Percentiles rank a stretch among this genome's conserved stretches.
phyloP scores from a whole-genome alignment of 306 rosid genomes.

The Gastrolobium bilobum region DNA sequence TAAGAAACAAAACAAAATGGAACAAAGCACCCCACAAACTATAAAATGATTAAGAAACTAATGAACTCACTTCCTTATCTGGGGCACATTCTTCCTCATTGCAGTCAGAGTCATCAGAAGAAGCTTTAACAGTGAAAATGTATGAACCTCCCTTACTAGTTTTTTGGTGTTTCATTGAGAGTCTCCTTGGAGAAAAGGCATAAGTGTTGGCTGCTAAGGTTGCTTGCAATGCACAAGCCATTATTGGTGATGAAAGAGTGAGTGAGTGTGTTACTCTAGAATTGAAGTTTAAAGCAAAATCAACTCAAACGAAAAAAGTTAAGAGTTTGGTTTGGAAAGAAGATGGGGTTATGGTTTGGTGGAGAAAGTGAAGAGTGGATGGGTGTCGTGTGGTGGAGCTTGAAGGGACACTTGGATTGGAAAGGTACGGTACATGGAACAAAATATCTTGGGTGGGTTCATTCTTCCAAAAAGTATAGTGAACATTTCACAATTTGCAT shows the following conservation, averaged over 20 bases:
- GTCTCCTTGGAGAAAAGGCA: slow-evolving; percentile 56
- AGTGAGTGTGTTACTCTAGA: neutral
- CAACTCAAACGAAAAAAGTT: slow-evolving; percentile 1
- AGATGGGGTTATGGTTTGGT: neutral
- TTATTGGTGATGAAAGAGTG: slow-evolving; percentile 20
- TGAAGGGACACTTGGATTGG: slow-evolving; percentile 36
- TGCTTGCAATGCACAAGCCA: slow-evolving; percentile 82
- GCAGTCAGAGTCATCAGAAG: slow-evolving; percentile 80
- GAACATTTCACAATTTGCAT: no score
- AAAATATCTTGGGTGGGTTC: slow-evolving; percentile 8
- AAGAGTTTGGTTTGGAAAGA: slow-evolving; percentile 31
- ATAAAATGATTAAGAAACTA: slow-evolving; percentile 23
- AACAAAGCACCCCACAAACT: neutral
- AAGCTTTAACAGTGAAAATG: slow-evolving; percentile 67
- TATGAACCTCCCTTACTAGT: slow-evolving; percentile 37
- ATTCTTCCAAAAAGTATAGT: no score
- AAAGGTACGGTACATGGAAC: neutral
- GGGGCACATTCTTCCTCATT: slow-evolving; percentile 95
- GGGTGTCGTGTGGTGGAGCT: slow-evolving; percentile 54
- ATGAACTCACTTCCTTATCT: slow-evolving; percentile 79
- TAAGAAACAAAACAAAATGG: neutral
- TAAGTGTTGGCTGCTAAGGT: slow-evolving; percentile 71
- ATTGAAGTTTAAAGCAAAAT: slow-evolving; percentile 34
- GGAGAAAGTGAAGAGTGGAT: slow-evolving; percentile 35
- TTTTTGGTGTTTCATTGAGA: slow-evolving; percentile 59